A percentile compares a stretch with the other conserved stretches of the same genome.
Conservation (phyloP, 2,329 filamentous ascomycete genomes). For the Verticillium longisporum region DNA sequence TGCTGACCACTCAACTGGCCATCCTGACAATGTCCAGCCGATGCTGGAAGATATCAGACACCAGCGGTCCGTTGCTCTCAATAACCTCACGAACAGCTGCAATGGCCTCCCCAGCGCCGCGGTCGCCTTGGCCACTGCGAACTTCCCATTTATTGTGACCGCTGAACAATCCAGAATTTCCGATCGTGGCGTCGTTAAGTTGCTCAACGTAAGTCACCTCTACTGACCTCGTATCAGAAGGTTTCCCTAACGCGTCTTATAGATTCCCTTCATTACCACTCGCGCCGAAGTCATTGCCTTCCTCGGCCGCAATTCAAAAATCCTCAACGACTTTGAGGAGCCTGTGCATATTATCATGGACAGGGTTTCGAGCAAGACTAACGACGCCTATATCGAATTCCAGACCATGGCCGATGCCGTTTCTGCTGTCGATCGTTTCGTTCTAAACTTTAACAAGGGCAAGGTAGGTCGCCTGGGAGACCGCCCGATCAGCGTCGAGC, state of each 20-base stretch:
- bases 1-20: not conserved
- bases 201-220: constrained; percentile 39
- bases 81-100: not conserved
- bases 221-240: not conserved
- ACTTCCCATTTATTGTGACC: constrained; percentile 41
- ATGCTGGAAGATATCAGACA: not conserved
- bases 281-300: constrained; percentile 51
- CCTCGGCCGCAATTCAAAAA: constrained; percentile 49
- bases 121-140: constrained; percentile 25
- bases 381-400: constrained; percentile 56
- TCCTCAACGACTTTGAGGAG: constrained; percentile 47
- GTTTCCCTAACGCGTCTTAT: not conserved
- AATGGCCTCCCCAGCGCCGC: constrained; percentile 24
- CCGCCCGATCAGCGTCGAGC: constrained; percentile 48
- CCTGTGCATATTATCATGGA: constrained; percentile 60
- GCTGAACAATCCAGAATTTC: constrained; percentile 20
- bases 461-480: constrained; percentile 46
- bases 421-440: constrained; percentile 42
- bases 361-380: constrained; percentile 53
- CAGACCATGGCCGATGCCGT: constrained; percentile 44
- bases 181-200: constrained; percentile 37
- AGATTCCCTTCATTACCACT: constrained; percentile 51
- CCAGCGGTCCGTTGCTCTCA: not conserved
- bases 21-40: not conserved
- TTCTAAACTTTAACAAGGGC: constrained; percentile 27